Evolutionary conservation across 768 basidiomycete genomes (phyloP), one percentile per base, ranked within the genome.

Genomic region (Mycena rebaudengoi): DNA sequence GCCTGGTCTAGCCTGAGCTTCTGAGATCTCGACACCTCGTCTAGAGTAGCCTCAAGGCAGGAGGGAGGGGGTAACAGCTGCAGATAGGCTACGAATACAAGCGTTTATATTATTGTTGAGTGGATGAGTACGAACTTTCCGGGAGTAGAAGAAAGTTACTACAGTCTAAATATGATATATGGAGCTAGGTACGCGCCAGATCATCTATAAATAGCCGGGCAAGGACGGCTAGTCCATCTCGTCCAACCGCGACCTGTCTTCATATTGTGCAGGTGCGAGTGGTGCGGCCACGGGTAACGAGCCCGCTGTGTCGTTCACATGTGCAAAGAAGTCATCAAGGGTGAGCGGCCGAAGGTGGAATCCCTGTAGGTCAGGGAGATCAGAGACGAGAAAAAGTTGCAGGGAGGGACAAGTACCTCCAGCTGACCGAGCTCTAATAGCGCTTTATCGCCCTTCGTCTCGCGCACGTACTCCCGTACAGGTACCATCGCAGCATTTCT

Each of bases 401-500:
- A 32, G 16, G 12, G 41, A 56, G 45, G 5, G 20, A 44, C 45
- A 62, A 73, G 41, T 60, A 84, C 83, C 73, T 83, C 78, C 13
- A 80, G 84, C 78, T 76, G 86, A 67, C 74, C 87, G 79, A 75
- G 85, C 73, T 70, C 86, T 71, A 77, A 76, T 65, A 71, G 77
- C 72, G 72, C 81, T 69, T 77, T 79, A 30, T 82, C 78, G 30
- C 76, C 75, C 52, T 79, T 77, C 16, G 82, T 78, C 26, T 73
- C 78, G 33, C 88, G 83, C 82, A 96, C 88, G 68, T 88, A 91
- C 71, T 96, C 95, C 26, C 94, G 86, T 21, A 96, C 91, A 6
- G 95, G 94, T 1, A 89, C 86, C 95, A 98, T 97, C 0, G 94
- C 96, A 1, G 97, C 96, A 68, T 89, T 95, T 55, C 97, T 84